Evolutionary conservation across 2,329 filamentous ascomycete genomes (phyloP).

Genomic region (Diaporthe eres): DNA sequence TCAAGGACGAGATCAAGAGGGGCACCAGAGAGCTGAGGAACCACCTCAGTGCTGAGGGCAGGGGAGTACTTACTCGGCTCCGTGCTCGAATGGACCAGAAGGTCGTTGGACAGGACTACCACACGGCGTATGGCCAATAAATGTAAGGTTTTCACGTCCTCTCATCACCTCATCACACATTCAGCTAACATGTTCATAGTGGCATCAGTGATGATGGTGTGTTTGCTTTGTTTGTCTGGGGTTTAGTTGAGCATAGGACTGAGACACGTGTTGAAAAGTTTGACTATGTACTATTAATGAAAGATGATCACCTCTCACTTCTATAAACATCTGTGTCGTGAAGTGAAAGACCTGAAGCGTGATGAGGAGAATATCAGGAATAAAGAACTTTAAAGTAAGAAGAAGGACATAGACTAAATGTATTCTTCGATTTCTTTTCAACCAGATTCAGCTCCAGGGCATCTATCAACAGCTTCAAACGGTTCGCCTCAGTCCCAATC

Average conservation of each 20-base stretch:
- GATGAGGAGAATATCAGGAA: no score
- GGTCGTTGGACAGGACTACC: not conserved
- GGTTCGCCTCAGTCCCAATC: no score
- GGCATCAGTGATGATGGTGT: not conserved
- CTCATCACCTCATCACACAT: not conserved
- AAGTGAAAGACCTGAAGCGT: no score
- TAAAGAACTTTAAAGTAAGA: no score
- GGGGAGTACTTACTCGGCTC: not conserved
- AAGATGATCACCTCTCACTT: not conserved
- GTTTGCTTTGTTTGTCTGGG: not conserved
- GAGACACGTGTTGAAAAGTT: not conserved
- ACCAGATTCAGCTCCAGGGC: no score
- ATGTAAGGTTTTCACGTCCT: not conserved
- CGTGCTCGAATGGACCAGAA: not conserved
- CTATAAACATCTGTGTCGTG: not conserved
- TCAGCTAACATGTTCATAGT: not conserved
- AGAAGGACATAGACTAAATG: no score
- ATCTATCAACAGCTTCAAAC: no score
- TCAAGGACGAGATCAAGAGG: not conserved
- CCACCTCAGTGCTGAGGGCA: not conserved
- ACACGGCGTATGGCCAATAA: not conserved
- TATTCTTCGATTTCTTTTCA: no score
- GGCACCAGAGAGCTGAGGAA: not conserved
- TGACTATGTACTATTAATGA: not conserved
- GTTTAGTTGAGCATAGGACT: not conserved